Percentiles rank a stretch among this genome's conserved stretches.
phyloP scores from a whole-genome alignment of 108 stramenopile genomes.

The Cyclotella choctawhatcheeana region DNA sequence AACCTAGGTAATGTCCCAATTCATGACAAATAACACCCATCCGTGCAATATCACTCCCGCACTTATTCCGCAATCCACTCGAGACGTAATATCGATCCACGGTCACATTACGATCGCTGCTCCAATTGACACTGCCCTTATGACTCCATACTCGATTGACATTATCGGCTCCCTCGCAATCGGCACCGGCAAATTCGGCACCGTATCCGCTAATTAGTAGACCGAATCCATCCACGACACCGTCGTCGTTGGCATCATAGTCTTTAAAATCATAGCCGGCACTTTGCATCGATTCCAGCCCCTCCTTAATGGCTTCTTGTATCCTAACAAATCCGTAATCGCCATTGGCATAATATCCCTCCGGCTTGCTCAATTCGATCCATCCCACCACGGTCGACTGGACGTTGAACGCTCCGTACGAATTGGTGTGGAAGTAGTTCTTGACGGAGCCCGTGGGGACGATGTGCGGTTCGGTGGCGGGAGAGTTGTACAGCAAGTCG shows the following conservation, averaged over 20 bases:
- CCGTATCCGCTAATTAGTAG: conserved; percentile 78
- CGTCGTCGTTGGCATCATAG: conserved; percentile 40
- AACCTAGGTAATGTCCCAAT: conserved; percentile 53
- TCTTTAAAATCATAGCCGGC: conserved; percentile 10
- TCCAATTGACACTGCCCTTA: conserved; percentile 49
- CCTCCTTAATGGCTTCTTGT: conserved; percentile 40
- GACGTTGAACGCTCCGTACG: conserved; percentile 41
- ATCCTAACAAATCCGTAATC: conserved; percentile 41
- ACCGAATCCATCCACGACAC: conserved; percentile 59
- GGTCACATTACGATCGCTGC: conserved; percentile 14
- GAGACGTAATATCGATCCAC: conserved; percentile 52
- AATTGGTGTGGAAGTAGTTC: conserved; percentile 27
- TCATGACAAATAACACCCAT: conserved; percentile 64
- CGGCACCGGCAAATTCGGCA: conserved; percentile 64
- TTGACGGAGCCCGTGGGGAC: conserved; percentile 56
- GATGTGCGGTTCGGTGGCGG: conserved; percentile 7
- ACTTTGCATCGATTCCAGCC: conserved; percentile 11
- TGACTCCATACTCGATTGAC: conserved; percentile 54
- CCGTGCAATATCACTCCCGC: conserved; percentile 39
- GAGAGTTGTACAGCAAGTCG: conserved; percentile 54
- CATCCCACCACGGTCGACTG: conserved; percentile 53
- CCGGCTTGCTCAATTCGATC: conserved; percentile 50
- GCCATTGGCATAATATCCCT: conserved; percentile 57
- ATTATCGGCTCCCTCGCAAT: conserved; percentile 45
- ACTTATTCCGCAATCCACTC: conserved; percentile 45